Conservation (phyloP, 148 eudicot genomes). For the Oxyria digyna region DNA sequence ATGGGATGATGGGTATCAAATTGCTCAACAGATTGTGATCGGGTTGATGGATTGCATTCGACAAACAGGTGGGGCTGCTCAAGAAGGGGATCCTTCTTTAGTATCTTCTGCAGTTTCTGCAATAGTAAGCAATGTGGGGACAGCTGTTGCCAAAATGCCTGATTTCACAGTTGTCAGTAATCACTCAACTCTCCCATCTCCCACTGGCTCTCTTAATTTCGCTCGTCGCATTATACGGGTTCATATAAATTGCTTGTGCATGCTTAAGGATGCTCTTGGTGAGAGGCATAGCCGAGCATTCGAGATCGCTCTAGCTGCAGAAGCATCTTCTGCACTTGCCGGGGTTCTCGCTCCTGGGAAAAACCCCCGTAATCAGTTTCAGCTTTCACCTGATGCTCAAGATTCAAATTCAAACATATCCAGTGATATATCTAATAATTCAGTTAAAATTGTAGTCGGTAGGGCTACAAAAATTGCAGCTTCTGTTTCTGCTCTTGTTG, state of each 20-base stretch:
- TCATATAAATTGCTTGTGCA: constrained; percentile 62
- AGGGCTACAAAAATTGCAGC: constrained; percentile 60
- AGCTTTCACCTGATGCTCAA: constrained; percentile 57
- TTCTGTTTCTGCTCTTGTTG: constrained; percentile 75
- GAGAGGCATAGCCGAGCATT: constrained; percentile 96
- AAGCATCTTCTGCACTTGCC: constrained; percentile 75
- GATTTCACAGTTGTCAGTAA: constrained; percentile 49
- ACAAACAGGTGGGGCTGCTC: constrained; percentile 99
- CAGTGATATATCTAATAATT: constrained; percentile 40
- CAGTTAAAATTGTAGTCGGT: constrained; percentile 46
- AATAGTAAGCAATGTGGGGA: constrained; percentile 69
- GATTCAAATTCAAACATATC: constrained; percentile 35
- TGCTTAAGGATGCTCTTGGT: constrained; percentile 93
- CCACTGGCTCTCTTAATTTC: constrained; percentile 48
- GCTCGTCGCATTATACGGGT: constrained; percentile 72
- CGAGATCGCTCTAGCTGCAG: constrained; percentile 90
- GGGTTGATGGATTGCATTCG: constrained; percentile 85
- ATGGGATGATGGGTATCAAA: constrained; percentile 62
- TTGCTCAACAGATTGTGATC: constrained; percentile 63
- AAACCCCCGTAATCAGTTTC: constrained; percentile 58
- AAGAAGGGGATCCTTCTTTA: constrained; percentile 97
- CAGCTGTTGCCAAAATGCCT: constrained; percentile 60
- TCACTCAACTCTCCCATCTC: constrained; percentile 34
- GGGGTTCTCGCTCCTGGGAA: constrained; percentile 61
- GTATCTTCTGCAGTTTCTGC: constrained; percentile 95